Base-by-base conservation (phyloP, 2,329 filamentous ascomycete genomes). In the Colletotrichum cordylinicola region DNA sequence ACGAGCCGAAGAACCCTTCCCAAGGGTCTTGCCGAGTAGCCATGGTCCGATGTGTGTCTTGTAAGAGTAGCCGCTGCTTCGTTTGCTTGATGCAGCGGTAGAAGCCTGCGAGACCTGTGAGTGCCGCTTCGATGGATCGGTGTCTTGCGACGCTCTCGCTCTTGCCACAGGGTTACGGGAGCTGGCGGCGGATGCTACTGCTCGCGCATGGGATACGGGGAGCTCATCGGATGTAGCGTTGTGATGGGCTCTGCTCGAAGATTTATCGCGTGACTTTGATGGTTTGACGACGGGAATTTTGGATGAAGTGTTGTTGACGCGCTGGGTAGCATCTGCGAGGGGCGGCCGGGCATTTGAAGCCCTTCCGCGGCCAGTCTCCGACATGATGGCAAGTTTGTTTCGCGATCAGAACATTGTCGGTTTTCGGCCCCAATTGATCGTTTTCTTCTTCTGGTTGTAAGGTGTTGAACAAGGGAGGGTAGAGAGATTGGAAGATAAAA, bases 31-130 rank as follows among this genome's bases (percentile, higher is more conserved):
- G 8, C 97, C 97, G 5, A 99, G 87, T 79, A 96, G 93, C 97
- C 97, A 99, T 78, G 96, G 96, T 0, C 97, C 97, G 80, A 99
- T 95, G 80, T 95, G 94, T 13, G 94, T 95, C 85, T 93, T 93
- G 78, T 87, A 87, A 31, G 85, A 86, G 77, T 84, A 77, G 7
- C 69, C 84, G 73, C 83, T 85, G 76, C 85, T 85, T 43, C 84
- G 82, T 48, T 83, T 82, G 77, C 84, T 86, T 13, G 85, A 84
- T 1, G 84, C 39, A 27, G 75, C 73, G 10, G 77, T 84, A 24
- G 85, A 87, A 10, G 84, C 82, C 73, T 86, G 84, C n/a, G 85
- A 87, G 27, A 83, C 84, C 70, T 85, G 85, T 7, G 86, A 87
- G 39, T 84, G 80, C 43, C 85, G 83, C 75, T 84, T 86, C 58